Evolutionary conservation across 2,329 filamentous ascomycete genomes (phyloP), one percentile per base, ranked within the genome.

Genomic region (Cercospora brassicicola): DNA sequence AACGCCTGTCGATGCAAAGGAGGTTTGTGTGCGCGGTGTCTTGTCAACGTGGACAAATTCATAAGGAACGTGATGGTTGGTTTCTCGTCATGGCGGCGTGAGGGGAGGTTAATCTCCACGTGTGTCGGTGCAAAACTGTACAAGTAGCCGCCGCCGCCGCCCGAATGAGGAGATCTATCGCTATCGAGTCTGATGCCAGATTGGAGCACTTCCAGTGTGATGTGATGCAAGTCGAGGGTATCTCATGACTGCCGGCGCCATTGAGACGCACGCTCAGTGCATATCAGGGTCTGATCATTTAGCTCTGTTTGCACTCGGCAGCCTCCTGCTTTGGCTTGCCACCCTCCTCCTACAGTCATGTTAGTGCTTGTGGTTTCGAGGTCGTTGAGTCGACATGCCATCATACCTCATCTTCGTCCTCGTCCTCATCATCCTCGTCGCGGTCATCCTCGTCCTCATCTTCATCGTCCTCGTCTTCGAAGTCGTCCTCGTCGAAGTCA

Each of bases 221-320:
- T 48, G 39, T 51, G 62, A 48, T 42, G 62, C 63, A 28, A 55
- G 36, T 26, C 26, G 62, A 59, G 15, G 26, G 20, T 56, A 56
- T 30, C 28, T 31, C 20, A 30, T 56, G 26, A 56, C 53, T 56
- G 53, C 53, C n/a, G 53, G 20, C 30, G 39, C 18, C 11, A 26
- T 36, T 42, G 18, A 31, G 53, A 56, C 53, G 23, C 53, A 62
- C 51, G 26, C 57, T 30, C 28, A 39, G 51, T 39, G 60, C 56
- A 55, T 26, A n/a, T 33, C 53, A 60, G 31, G 30, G 48, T 42
- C 57, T n/a, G 55, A 70, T 69, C 42, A 62, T 65, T 59, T 79
- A 96, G 84, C 92, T 96, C 84, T 96, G 93, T 87, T 97, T 97
- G 89, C 93, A 97, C 85, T 97, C 93, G 74, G 93, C 92, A 74